Base-by-base conservation (phyloP, 2,329 filamentous ascomycete species). In the Sclerotinia nivalis region DNA sequence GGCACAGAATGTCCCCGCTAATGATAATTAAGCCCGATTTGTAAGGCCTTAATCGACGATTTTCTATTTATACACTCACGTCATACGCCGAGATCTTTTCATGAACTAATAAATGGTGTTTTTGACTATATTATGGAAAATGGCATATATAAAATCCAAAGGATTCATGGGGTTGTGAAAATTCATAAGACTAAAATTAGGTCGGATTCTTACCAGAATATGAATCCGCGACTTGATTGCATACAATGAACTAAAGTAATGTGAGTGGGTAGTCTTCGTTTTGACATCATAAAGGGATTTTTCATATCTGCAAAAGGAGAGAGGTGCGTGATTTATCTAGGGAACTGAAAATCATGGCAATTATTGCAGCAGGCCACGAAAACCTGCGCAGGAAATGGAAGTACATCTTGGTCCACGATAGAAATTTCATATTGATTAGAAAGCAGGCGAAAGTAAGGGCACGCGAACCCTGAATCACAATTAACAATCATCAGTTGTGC, bases 1-100 rank as follows among this genome's bases (percentile, higher is more conserved):
- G 66, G 58, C 58, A 69, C 58, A 69, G 47, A 69, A 69, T 55
- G 58, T 45, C 66, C 66, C 66, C 66, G 66, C 66, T 69, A 69
- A 69, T 64, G 31, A 52, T 66, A 31, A 58, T 34, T 43, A 12
- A 34, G 40, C 55, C 43, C 4, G 2, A 52, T 34, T 47, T 60
- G 20, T 45, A 54, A 59, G 55, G 66, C 40, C 18, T 40, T 6
- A 40, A 50, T 49, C 13, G 34, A 40, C 25, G 40, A 52, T 64
- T 25, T 25, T 64, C 61, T 64, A 64, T 64, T 64, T 64, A 40
- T 40, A 40, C 20, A 20, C 47, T 52, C 47, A 52, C 31, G 61
- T 64, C 61, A 50, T 64, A 64, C 31, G 8, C 22, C 28, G 28
- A 62, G 37, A 49, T 22, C 37, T 25, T 40, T 37, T 62, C 28